Evolutionary conservation across 768 basidiomycete genomes (phyloP).

Genomic region (Clathrus columnatus): DNA sequence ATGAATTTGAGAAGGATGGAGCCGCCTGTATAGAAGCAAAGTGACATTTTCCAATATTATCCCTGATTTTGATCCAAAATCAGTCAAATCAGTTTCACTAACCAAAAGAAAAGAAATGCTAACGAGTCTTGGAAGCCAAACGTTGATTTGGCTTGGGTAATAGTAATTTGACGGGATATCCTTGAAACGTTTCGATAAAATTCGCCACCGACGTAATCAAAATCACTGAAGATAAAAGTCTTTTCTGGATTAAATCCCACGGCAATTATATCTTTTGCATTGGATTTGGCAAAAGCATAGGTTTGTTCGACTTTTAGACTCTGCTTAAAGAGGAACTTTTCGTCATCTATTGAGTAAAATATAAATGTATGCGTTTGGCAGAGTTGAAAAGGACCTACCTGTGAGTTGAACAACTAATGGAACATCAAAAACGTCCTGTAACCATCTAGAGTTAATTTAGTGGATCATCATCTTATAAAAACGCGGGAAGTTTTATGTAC

Average conservation of each 20-base stretch:
- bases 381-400: conserved; percentile 35
- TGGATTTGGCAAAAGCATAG: conserved; percentile 68
- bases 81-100: neutral
- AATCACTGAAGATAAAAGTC: conserved; percentile 96
- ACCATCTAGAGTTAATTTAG: conserved; percentile 51
- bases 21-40: conserved; percentile 94
- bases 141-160: conserved; percentile 87
- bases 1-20: conserved; percentile 95
- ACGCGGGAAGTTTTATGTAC: conserved; percentile 36
- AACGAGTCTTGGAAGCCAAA: conserved; percentile 97
- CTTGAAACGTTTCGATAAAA: conserved; percentile 94
- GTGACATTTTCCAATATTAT: conserved; percentile 97
- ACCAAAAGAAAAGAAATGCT: conserved; percentile 24
- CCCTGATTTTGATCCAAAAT: conserved; percentile 38
- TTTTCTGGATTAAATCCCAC: conserved; percentile 86
- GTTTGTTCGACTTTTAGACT: conserved; percentile 87
- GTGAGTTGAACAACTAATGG: conserved; percentile 95
- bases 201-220: conserved; percentile 79
- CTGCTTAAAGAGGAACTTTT: conserved; percentile 98
- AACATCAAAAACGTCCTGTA: conserved; percentile 92
- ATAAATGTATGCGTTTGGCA: neutral
- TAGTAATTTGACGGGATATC: conserved; percentile 87
- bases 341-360: conserved; percentile 59
- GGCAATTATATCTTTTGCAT: conserved; percentile 95
- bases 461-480: neutral